Conservation (phyloP, 2,329 filamentous ascomycete species). For the Penicillium sp. region DNA sequence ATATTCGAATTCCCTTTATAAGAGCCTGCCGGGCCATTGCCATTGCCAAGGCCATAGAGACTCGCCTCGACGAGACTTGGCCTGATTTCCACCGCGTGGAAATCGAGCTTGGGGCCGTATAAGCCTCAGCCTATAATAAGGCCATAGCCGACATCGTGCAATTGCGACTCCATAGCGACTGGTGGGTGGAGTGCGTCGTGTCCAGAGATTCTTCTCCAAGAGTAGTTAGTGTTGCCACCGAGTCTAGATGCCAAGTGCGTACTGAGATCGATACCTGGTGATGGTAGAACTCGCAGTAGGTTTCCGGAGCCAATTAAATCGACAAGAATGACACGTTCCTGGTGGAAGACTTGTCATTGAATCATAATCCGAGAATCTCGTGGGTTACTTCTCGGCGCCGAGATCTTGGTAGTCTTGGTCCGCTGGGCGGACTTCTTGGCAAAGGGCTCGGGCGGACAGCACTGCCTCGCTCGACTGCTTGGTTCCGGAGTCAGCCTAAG, state of each 20-base stretch:
- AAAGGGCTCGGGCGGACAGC: background rate
- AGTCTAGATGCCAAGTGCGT: slow-evolving; percentile 16
- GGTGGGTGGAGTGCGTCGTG: background rate
- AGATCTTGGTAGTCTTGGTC: slow-evolving; percentile 12
- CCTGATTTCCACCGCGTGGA: background rate
- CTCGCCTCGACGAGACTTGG: background rate
- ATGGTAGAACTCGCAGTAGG: background rate
- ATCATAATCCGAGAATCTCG: background rate
- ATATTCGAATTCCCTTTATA: too few species aligned
- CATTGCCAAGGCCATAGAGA: background rate
- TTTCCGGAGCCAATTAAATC: background rate
- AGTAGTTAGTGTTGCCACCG: background rate
- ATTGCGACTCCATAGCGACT: background rate
- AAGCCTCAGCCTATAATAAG: background rate
- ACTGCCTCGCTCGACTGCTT: background rate
- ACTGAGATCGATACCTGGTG: background rate
- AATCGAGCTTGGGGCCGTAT: background rate
- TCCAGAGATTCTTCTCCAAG: background rate
- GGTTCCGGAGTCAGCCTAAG: too few species aligned
- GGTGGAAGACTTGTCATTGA: slow-evolving; percentile 3
- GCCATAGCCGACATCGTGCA: background rate
- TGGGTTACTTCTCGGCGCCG: slow-evolving; percentile 3
- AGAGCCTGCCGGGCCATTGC: background rate
- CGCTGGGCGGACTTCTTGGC: slow-evolving; percentile 7
- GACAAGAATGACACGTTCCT: background rate